Evolutionary conservation across 306 rosid species (phyloP), one percentile per base, ranked within the genome.

Genomic region (Lathyrus aphaca): DNA sequence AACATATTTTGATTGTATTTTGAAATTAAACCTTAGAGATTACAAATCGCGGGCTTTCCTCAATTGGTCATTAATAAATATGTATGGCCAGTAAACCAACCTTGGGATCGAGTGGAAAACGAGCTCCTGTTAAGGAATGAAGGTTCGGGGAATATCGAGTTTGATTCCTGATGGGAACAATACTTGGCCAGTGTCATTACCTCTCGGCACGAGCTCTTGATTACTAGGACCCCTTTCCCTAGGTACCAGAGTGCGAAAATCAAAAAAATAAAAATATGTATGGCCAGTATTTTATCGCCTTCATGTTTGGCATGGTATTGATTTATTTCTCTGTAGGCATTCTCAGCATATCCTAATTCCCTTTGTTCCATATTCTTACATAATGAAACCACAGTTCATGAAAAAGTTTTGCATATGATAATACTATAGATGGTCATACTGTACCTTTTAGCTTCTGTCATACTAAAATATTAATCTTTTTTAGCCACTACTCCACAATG

Each of bases 41-140:
- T 76, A 60, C 17, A 17, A 16, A 25, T 75, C 45, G 53, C 12
- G 17, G 45, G 65, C 19, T 17, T 51, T 74, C 40, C 48, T 64
- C 39, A 8, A 64, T 38, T 61, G 7, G 54, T 13, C 46, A 16
- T 42, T 17, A 14, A 48, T 50, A 35, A 54, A 40, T 39, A 25
- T 62, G 15, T 43, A 15, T 48, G 23, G 10, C 55, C 29, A 25
- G 29, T 35, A 40, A n/a, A n/a, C n/a, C n/a, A n/a, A n/a, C n/a
- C n/a, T n/a, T n/a, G n/a, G n/a, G n/a, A n/a, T n/a, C n/a, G n/a
- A n/a, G n/a, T n/a, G n/a, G n/a, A n/a, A n/a, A n/a, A n/a, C n/a
- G n/a, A n/a, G n/a, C n/a, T n/a, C n/a, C n/a, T n/a, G n/a, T n/a
- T n/a, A n/a, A n/a, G n/a, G n/a, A n/a, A n/a, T n/a, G n/a, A n/a